Percentiles rank a stretch among this genome's conserved stretches.
Conservation (phyloP, 1,284 basidiomycete genomes). For the Ceratobasidium sp. region DNA sequence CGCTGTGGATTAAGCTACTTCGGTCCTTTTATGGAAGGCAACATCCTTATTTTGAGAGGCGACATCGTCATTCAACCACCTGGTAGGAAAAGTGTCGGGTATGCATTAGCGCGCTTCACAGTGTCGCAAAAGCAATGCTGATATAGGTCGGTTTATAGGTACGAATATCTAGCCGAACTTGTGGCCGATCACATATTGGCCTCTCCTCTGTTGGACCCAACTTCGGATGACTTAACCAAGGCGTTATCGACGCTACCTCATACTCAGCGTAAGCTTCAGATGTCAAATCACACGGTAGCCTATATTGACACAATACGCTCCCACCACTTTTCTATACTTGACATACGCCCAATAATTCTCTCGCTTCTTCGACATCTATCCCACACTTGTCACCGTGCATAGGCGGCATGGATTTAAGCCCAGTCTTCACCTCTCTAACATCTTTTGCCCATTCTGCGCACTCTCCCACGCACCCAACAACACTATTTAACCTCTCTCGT, state of each 20-base stretch:
- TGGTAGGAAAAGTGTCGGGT: conserved; percentile 64
- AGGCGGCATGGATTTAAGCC: conserved; percentile 89
- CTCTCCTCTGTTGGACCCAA: conserved; percentile 59
- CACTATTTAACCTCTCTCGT: conserved; percentile 81
- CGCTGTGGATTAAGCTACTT: conserved; percentile 13
- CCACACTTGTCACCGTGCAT: not conserved
- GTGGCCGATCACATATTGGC: conserved; percentile 82
- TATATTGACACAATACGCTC: not conserved
- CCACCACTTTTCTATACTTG: not conserved
- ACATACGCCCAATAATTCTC: conserved; percentile 4
- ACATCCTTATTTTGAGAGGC: conserved; percentile 81
- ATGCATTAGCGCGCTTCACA: not conserved
- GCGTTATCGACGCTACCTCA: conserved; percentile 83
- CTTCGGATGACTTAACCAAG: conserved; percentile 66
- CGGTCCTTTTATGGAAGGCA: conserved; percentile 56
- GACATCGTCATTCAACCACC: conserved; percentile 73
- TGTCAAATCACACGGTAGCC: not conserved
- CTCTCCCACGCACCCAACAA: conserved; percentile 69
- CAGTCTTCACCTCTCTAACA: conserved; percentile 71
- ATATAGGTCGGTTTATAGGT: conserved; percentile 55
- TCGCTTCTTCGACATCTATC: not conserved
- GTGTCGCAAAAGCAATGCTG: not conserved
- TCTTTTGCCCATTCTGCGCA: conserved; percentile 67
- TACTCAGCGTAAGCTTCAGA: conserved; percentile 70
- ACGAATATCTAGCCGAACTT: conserved; percentile 80